Conservation (phyloP, 352 stramenopile genomes). For the Peronosclerospora sorghi region DNA sequence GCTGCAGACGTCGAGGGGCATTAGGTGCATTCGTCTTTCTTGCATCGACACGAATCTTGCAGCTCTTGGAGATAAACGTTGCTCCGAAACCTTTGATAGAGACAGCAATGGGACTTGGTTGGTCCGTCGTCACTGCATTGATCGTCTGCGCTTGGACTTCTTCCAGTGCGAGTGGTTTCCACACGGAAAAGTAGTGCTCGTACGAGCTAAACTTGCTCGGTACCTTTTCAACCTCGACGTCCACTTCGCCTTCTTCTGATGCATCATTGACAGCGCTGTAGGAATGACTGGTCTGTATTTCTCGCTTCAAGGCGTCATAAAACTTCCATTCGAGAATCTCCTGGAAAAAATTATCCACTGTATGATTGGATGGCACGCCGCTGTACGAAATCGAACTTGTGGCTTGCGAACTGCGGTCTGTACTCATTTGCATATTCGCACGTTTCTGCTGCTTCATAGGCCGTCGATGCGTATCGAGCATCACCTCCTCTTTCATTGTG, state of each 20-base stretch:
- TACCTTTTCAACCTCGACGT: constrained; percentile 48
- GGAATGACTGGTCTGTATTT: constrained; percentile 40
- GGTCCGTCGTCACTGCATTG: constrained; percentile 63
- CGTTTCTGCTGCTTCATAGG: constrained; percentile 61
- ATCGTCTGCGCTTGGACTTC: constrained; percentile 84
- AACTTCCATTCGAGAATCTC: constrained; percentile 81
- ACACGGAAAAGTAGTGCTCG: constrained; percentile 83
- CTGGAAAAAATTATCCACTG: constrained; percentile 72
- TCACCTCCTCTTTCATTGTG: constrained; percentile 19
- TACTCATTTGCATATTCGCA: constrained; percentile 11
- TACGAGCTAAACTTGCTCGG: constrained; percentile 81
- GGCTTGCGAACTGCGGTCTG: constrained; percentile 14
- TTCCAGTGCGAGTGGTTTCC: constrained; percentile 74
- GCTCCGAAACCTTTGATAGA: constrained; percentile 31
- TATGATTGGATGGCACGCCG: constrained; percentile 32
- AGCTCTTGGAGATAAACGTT: constrained; percentile 51
- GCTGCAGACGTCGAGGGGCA: constrained; percentile 18
- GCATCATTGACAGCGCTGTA: constrained; percentile 48
- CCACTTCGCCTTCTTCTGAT: constrained; percentile 67
- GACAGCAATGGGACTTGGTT: constrained; percentile 37
- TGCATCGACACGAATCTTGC: constrained; percentile 56
- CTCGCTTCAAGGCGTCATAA: constrained; percentile 40
- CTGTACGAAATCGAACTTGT: constrained; percentile 9
- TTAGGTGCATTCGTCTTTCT: constrained; percentile 29
- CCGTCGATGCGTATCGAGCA: constrained; percentile 45